Conservation (phyloP, 495 filamentous ascomycete species). For the Penicillium riverlandense region DNA sequence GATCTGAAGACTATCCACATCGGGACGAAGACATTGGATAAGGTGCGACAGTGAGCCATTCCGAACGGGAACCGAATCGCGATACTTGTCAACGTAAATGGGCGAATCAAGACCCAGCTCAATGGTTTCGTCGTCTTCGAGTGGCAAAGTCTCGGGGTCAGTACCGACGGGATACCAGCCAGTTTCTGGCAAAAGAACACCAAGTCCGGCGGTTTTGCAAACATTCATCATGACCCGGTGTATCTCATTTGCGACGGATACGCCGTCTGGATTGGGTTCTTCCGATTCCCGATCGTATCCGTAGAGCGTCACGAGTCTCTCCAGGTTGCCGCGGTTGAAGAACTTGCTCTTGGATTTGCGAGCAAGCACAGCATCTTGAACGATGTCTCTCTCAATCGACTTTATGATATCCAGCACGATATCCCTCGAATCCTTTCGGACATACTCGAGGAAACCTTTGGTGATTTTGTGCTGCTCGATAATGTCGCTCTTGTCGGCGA, state of each 20-base stretch:
- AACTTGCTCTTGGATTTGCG: conserved; percentile 64
- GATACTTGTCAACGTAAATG: conserved; percentile 59
- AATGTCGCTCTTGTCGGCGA: conserved; percentile 65
- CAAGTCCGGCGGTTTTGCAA: conserved; percentile 62
- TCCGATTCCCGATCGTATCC: conserved; percentile 45
- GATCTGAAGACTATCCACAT: conserved; percentile 71
- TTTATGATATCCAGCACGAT: conserved; percentile 61
- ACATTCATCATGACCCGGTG: conserved; percentile 67
- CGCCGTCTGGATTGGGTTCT: conserved; percentile 24
- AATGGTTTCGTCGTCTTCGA: conserved; percentile 43
- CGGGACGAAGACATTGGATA: conserved; percentile 71
- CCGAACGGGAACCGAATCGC: conserved; percentile 58
- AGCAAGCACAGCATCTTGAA: conserved; percentile 62
- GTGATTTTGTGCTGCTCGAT: conserved; percentile 66
- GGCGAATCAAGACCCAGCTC: conserved; percentile 62
- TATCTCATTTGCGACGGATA: conserved; percentile 48
- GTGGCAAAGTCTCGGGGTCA: conserved; percentile 42
- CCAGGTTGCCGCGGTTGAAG: conserved; percentile 62
- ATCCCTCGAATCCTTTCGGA: conserved; percentile 66
- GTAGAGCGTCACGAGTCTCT: conserved; percentile 65
- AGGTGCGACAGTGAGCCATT: conserved; percentile 72
- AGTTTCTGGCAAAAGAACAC: conserved; percentile 58
- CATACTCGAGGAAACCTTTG: conserved; percentile 57
- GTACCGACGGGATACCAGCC: conserved; percentile 69
- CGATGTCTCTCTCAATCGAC: conserved; percentile 54